These are phyloP conservation scores for Talaromyces thailandensis DNA, from an alignment of 495 filamentous ascomycete genomes.

Conservation along the genomic window DNA sequence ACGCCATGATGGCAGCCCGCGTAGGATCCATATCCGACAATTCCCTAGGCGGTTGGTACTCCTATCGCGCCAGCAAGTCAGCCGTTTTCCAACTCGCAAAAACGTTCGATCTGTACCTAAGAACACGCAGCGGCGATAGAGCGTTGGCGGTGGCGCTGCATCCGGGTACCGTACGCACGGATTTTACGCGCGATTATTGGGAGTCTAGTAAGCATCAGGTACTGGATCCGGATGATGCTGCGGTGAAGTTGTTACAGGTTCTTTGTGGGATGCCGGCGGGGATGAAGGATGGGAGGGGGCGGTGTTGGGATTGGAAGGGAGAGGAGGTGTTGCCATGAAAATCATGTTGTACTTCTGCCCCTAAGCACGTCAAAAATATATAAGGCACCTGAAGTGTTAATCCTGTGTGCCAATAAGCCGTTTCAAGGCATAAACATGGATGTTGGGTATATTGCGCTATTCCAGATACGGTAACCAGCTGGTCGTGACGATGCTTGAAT, in stretches of 20 bases:
- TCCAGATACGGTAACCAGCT: neutral
- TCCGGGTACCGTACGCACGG: constrained; percentile 75
- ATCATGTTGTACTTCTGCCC: neutral
- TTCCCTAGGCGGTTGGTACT: constrained; percentile 61
- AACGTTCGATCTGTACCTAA: constrained; percentile 63
- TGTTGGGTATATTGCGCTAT: neutral
- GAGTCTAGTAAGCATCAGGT: constrained; percentile 46
- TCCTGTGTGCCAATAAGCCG: neutral
- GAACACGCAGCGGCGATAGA: constrained; percentile 40
- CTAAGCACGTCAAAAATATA: neutral
- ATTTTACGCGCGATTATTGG: constrained; percentile 67
- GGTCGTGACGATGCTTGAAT: neutral
- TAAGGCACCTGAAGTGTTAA: neutral
- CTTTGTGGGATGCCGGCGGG: constrained; percentile 25
- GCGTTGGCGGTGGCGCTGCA: constrained; percentile 65
- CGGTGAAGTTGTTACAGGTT: constrained; percentile 48
- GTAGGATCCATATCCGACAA: constrained; percentile 71
- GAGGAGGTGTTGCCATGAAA: constrained; percentile 55
- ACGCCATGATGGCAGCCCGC: constrained; percentile 64
- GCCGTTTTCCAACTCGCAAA: constrained; percentile 61
- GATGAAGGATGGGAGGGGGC: constrained; percentile 45
- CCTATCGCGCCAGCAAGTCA: constrained; percentile 66
- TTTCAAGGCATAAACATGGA: neutral
- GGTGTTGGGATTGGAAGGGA: constrained; percentile 72
- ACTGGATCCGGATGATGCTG: constrained; percentile 53